A percentile compares a stretch with the other conserved stretches of the same genome.
Conservation (phyloP, 1,284 basidiomycete genomes). For the Ganoderma leucocontextum region DNA sequence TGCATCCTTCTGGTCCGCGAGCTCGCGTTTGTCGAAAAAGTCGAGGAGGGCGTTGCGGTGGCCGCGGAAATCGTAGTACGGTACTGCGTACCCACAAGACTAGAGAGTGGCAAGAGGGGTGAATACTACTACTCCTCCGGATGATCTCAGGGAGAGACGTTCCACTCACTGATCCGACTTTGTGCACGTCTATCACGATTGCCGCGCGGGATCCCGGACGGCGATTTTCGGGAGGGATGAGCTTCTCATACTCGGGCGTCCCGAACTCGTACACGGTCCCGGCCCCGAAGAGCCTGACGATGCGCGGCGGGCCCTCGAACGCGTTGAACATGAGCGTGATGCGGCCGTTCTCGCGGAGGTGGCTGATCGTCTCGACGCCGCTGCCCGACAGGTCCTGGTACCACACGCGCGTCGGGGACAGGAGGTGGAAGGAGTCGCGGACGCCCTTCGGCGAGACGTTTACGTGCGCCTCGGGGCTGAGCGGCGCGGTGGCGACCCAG, state of each 20-base stretch:
- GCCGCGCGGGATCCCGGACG: conserved; percentile 61
- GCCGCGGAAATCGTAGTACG: conserved; percentile 56
- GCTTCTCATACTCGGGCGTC: conserved; percentile 55
- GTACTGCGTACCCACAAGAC: conserved; percentile 65
- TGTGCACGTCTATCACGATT: conserved; percentile 60
- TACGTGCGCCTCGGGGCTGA: conserved; percentile 57
- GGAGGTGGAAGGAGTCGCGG: conserved; percentile 58
- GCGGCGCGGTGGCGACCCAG: conserved; percentile 66
- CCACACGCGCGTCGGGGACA: conserved; percentile 58
- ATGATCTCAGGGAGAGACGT: too few species aligned
- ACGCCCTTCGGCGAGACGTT: conserved; percentile 66
- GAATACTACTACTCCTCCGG: neutral
- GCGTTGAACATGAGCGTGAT: conserved; percentile 65
- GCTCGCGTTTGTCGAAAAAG: conserved; percentile 42
- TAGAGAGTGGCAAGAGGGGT: conserved; percentile 30
- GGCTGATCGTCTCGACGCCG: conserved; percentile 64
- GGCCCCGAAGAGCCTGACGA: conserved; percentile 58
- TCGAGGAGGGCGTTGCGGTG: conserved; percentile 53
- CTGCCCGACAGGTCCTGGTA: conserved; percentile 66
- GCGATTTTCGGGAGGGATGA: conserved; percentile 53
- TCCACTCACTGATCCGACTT: conserved; percentile 59
- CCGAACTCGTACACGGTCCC: conserved; percentile 63
- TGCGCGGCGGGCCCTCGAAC: conserved; percentile 61
- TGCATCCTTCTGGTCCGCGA: conserved; percentile 34
- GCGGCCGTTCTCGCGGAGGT: conserved; percentile 65